A percentile compares a stretch with the other conserved stretches of the same genome.
phyloP scores from a whole-genome alignment of 768 basidiomycete genomes.

The Lentinula detonsa region DNA sequence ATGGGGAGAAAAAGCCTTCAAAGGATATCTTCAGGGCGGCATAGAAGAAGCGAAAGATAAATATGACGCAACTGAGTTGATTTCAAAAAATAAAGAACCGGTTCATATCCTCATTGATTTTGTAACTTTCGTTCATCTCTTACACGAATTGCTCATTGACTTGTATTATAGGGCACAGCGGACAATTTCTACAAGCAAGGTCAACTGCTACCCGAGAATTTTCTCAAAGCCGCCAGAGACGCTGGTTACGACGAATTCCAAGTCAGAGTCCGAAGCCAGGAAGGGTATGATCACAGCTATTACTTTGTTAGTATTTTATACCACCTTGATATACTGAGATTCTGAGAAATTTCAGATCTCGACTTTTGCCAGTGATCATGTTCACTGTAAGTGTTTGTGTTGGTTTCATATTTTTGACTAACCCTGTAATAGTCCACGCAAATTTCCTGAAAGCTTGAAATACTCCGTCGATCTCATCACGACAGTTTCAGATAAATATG shows the following conservation, averaged over 20 bases:
- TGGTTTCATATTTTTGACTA: slow-evolving; percentile 10
- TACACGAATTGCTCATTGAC: neutral
- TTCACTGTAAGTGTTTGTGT: slow-evolving; percentile 60
- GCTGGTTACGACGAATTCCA: slow-evolving; percentile 68
- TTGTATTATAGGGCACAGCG: slow-evolving; percentile 53
- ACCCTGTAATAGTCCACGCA: slow-evolving; percentile 63
- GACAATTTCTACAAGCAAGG: slow-evolving; percentile 83
- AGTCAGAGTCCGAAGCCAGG: slow-evolving; percentile 73
- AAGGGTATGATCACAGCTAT: slow-evolving; percentile 86
- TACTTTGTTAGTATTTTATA: slow-evolving; percentile 52
- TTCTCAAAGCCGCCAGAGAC: slow-evolving; percentile 70
- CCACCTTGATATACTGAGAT: neutral
- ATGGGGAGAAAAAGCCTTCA: slow-evolving; percentile 93
- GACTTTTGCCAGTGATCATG: slow-evolving; percentile 84
- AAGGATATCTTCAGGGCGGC: slow-evolving; percentile 75
- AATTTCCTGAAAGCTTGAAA: slow-evolving; percentile 71
- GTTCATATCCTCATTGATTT: slow-evolving; percentile 85
- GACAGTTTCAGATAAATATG: too few species aligned
- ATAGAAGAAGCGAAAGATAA: slow-evolving; percentile 62
- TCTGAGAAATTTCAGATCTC: slow-evolving; percentile 53
- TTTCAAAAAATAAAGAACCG: slow-evolving; percentile 53
- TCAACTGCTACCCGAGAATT: slow-evolving; percentile 88
- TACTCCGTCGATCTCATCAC: neutral
- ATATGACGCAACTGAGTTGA: slow-evolving; percentile 86
- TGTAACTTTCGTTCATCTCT: slow-evolving; percentile 28